Percentiles rank a stretch among this genome's conserved stretches.
phyloP scores from a whole-genome alignment of 371 early-diverging fungal species.

The Lichtheimia hyalospora region DNA sequence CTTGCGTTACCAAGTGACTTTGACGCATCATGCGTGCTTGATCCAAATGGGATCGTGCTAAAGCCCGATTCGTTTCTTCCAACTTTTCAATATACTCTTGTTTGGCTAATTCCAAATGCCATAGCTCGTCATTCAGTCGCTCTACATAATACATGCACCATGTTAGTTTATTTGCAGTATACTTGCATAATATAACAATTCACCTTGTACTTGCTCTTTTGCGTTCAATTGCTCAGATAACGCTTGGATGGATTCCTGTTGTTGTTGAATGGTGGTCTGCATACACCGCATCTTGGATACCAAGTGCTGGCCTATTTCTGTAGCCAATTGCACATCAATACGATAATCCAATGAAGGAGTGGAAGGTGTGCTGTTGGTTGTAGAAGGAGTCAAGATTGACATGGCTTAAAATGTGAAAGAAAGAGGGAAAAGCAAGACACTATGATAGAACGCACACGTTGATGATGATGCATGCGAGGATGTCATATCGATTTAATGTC shows the following conservation, averaged over 20 bases:
- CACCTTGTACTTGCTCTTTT: neutral
- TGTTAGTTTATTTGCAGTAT: too few relatives aligned
- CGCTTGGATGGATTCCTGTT: neutral
- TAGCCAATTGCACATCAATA: slow-evolving; percentile 6
- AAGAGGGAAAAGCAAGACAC: too few relatives aligned
- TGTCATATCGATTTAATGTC: too few relatives aligned
- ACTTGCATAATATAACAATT: neutral
- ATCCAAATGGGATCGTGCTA: slow-evolving; percentile 13
- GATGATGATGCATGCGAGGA: too few relatives aligned
- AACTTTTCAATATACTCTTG: slow-evolving; percentile 6
- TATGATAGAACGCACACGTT: too few relatives aligned
- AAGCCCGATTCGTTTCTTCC: slow-evolving; percentile 5
- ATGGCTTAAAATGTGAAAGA: too few relatives aligned
- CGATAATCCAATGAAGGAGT: neutral
- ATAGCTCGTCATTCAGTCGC: slow-evolving; percentile 6
- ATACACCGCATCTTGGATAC: slow-evolving; percentile 10
- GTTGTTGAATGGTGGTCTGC: slow-evolving; percentile 8
- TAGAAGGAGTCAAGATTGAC: too few relatives aligned
- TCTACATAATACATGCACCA: neutral
- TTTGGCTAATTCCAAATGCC: slow-evolving; percentile 8
- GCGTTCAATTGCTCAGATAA: neutral
- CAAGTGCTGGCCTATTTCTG: slow-evolving; percentile 6
- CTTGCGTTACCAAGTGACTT: slow-evolving; percentile 10
- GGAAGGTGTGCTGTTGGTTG: too few relatives aligned
- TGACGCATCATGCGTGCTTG: slow-evolving; percentile 14